Evolutionary conservation across 164 flowering plant species (phyloP).

Genomic region (Hamamelis virginiana): DNA sequence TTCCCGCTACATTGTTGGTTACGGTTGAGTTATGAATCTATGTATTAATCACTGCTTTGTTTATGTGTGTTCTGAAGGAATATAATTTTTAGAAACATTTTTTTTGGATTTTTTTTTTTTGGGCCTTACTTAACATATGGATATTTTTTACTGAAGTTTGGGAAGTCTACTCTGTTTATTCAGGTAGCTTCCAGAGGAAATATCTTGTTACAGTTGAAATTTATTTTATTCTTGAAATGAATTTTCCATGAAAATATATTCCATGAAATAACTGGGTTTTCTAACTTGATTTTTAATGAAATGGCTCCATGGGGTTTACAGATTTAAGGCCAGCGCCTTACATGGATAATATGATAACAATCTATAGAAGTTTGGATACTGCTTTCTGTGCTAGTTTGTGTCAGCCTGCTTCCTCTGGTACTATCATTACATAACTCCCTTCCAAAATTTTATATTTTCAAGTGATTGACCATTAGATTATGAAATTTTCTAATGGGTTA

Average conservation of each 20-base stretch:
- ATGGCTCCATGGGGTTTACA: constrained; percentile 17
- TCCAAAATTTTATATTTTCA: neutral
- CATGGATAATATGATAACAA: constrained; percentile 49
- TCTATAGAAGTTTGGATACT: constrained; percentile 50
- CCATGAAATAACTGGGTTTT: neutral
- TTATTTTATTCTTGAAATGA: neutral
- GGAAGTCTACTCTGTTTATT: no score
- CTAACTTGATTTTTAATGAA: neutral
- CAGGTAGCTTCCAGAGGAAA: no score
- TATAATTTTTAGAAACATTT: no score
- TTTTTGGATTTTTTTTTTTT: no score
- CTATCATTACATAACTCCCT: neutral
- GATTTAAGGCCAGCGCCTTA: constrained; percentile 45
- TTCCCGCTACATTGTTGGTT: no score
- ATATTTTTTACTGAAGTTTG: no score
- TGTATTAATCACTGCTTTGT: no score
- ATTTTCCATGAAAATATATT: neutral
- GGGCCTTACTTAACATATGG: no score
- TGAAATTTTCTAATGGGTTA: neutral
- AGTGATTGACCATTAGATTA: neutral
- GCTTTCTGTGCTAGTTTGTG: constrained; percentile 32
- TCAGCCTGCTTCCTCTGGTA: constrained; percentile 33
- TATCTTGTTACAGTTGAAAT: no score
- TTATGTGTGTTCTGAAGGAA: no score
- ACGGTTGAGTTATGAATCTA: no score